These are phyloP conservation scores for Arabidopsis hybrid DNA, from an alignment of 441 rosid species.

Conservation along the genomic window DNA sequence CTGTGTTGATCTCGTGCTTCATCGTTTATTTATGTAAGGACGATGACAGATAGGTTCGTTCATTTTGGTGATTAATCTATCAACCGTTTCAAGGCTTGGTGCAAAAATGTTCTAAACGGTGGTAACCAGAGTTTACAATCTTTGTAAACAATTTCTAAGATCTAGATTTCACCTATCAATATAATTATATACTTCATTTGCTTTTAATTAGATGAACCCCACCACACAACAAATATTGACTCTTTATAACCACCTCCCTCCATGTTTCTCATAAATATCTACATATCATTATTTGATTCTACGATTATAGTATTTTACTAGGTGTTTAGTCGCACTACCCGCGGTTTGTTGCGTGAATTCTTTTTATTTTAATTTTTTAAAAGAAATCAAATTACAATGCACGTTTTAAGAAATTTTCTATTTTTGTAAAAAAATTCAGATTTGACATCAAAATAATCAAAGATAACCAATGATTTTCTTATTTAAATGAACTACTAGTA, in stretches of 20 bases:
- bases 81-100: neutral
- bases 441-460: no score
- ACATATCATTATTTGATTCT: conserved; percentile 26
- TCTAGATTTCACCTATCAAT: neutral
- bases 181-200: conserved; percentile 6
- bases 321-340: no score
- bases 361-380: no score
- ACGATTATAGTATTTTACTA: neutral
- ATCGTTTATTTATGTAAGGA: neutral
- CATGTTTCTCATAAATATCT: conserved; percentile 33
- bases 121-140: neutral
- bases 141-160: neutral
- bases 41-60: neutral
- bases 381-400: no score
- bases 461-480: neutral
- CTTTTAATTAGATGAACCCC: conserved; percentile 35
- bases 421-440: no score
- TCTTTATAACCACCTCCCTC: conserved; percentile 37
- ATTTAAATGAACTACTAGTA: neutral
- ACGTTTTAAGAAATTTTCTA: no score
- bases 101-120: neutral
- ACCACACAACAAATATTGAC: conserved; percentile 39
- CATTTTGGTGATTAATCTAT: neutral
- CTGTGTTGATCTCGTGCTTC: conserved; percentile 11
- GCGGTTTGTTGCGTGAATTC: no score